Evolutionary conservation across 2,329 filamentous ascomycete genomes (phyloP).

Genomic region (Pestalotiopsis sp.): DNA sequence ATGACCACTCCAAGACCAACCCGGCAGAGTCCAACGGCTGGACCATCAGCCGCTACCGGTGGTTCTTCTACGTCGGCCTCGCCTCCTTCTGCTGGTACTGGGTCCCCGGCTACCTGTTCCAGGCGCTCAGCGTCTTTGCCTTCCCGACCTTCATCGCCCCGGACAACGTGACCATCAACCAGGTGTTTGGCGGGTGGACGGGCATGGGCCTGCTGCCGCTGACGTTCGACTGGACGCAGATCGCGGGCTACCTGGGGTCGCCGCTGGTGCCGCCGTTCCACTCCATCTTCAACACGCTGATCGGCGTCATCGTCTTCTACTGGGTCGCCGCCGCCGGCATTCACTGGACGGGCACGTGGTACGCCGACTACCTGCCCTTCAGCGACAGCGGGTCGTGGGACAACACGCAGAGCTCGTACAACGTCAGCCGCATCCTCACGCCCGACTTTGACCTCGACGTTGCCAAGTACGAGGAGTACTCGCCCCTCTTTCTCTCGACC

Average conservation of each 20-base stretch:
- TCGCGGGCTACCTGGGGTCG: slow-evolving; percentile 50
- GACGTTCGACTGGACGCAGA: slow-evolving; percentile 55
- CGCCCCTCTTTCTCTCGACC: not conserved
- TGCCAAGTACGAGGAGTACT: slow-evolving; percentile 1
- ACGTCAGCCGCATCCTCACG: not conserved
- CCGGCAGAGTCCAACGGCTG: slow-evolving; percentile 57
- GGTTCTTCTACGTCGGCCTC: slow-evolving; percentile 55
- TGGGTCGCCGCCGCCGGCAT: slow-evolving; percentile 36
- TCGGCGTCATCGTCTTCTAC: slow-evolving; percentile 54
- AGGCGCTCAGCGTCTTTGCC: slow-evolving; percentile 62
- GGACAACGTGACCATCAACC: slow-evolving; percentile 59
- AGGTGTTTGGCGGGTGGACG: slow-evolving; percentile 60
- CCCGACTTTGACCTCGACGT: slow-evolving; percentile 1
- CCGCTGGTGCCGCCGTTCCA: slow-evolving; percentile 56
- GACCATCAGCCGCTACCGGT: slow-evolving; percentile 58
- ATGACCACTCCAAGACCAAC: slow-evolving; percentile 58
- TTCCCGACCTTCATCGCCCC: slow-evolving; percentile 63
- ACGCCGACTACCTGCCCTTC: slow-evolving; percentile 18
- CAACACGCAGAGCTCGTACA: slow-evolving; percentile 5
- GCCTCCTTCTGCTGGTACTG: slow-evolving; percentile 61
- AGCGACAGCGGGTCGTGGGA: slow-evolving; percentile 6
- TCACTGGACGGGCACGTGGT: slow-evolving; percentile 24
- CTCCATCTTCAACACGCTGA: slow-evolving; percentile 57
- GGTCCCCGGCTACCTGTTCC: slow-evolving; percentile 65
- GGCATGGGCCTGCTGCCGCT: slow-evolving; percentile 63